Percentiles rank a stretch among this genome's conserved stretches.
Conservation (phyloP, 768 basidiomycete genomes). For the Leccinum broughii region DNA sequence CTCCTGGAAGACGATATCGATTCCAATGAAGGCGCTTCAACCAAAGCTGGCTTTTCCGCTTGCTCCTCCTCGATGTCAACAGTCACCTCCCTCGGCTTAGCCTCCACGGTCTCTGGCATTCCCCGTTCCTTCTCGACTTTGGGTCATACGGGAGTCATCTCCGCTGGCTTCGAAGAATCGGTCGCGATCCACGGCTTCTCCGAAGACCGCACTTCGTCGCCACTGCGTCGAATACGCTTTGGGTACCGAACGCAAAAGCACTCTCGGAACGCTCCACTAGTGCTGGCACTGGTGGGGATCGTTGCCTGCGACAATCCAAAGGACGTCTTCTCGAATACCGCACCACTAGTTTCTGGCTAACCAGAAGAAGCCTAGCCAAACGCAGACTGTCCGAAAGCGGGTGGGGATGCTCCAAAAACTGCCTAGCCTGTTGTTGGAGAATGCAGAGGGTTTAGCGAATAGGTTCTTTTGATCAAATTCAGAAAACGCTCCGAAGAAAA, state of each 20-base stretch:
- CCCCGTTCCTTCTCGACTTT: conserved; percentile 1
- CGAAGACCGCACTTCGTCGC: conserved; percentile 17
- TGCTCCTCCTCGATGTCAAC: conserved; percentile 9
- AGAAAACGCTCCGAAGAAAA: no score
- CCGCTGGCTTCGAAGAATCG: conserved; percentile 13
- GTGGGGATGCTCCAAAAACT: conserved; percentile 28
- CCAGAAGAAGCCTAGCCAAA: conserved; percentile 41
- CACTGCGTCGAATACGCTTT: conserved; percentile 31
- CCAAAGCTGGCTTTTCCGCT: background rate
- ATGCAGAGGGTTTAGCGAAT: conserved; percentile 1
- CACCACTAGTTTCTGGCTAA: conserved; percentile 12
- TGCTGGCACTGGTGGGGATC: conserved; percentile 6
- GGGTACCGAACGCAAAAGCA: conserved; percentile 31
- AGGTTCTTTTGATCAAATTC: no score
- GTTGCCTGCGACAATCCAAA: conserved; percentile 16
- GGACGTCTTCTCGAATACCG: conserved; percentile 25
- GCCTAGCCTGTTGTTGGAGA: conserved; percentile 37
- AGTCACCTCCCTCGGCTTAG: conserved; percentile 1
- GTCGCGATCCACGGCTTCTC: conserved; percentile 24
- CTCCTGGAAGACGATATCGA: conserved; percentile 42
- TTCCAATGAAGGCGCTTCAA: conserved; percentile 21
- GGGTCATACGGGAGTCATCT: conserved; percentile 6
- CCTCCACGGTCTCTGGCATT: background rate
- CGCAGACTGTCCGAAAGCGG: conserved; percentile 39
- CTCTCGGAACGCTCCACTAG: conserved; percentile 36